Evolutionary conservation across 2,329 filamentous ascomycete genomes (phyloP).

Genomic region (Pezicula rhizophila): DNA sequence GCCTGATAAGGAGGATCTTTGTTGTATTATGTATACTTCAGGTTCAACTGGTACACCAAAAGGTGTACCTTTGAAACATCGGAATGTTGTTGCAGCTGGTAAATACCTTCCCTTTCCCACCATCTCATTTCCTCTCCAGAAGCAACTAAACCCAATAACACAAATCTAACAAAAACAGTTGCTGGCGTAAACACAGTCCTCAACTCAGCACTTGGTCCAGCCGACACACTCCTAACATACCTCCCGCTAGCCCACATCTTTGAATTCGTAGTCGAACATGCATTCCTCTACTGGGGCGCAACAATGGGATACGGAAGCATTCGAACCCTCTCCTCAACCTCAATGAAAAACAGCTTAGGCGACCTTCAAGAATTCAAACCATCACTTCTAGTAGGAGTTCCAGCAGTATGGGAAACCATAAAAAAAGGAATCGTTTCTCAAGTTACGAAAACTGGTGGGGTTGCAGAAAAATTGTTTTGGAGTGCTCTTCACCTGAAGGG

Average conservation of each 20-base stretch:
- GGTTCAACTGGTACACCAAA: slow-evolving; percentile 86
- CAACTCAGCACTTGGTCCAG: slow-evolving; percentile 67
- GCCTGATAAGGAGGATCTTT: slow-evolving; percentile 70
- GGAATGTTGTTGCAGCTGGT: slow-evolving; percentile 74
- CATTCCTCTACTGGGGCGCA: slow-evolving; percentile 80
- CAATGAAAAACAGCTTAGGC: slow-evolving; percentile 81
- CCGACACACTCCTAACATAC: slow-evolving; percentile 79
- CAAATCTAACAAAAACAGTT: slow-evolving; percentile 38
- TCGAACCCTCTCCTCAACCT: slow-evolving; percentile 77
- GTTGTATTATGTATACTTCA: slow-evolving; percentile 81
- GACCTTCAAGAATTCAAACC: slow-evolving; percentile 90
- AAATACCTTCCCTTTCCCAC: no score
- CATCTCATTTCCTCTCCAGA: no score
- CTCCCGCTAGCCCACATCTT: slow-evolving; percentile 92
- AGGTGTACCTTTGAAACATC: slow-evolving; percentile 80
- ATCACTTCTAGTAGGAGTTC: slow-evolving; percentile 86
- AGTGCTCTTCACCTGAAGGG: slow-evolving; percentile 51
- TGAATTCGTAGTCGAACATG: slow-evolving; percentile 91
- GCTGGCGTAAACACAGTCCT: slow-evolving; percentile 75
- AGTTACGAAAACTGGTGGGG: slow-evolving; percentile 59
- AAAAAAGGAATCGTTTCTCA: slow-evolving; percentile 86
- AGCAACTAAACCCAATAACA: no score
- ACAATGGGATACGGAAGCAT: slow-evolving; percentile 90
- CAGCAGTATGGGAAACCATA: slow-evolving; percentile 93
- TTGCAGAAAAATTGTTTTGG: slow-evolving; percentile 73